Conservation (phyloP, 2,329 filamentous ascomycete genomes). For the Blastomyces parvus region DNA sequence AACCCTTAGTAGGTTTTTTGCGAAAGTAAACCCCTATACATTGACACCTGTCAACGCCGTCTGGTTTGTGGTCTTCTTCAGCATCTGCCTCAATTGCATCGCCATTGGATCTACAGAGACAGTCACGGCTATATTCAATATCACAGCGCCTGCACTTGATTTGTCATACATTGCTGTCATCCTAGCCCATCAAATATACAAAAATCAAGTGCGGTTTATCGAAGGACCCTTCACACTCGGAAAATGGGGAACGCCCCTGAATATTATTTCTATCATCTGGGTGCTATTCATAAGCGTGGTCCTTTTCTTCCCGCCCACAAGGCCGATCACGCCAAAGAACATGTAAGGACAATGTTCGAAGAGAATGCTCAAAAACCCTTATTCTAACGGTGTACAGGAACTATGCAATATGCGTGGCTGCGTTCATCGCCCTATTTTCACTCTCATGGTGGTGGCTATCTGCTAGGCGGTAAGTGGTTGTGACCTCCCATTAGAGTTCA, state of each 20-base stretch:
- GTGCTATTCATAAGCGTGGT: slow-evolving; percentile 54
- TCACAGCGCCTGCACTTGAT: slow-evolving; percentile 45
- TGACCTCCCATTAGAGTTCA: background rate
- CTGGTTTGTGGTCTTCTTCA: slow-evolving; percentile 54
- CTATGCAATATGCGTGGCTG: slow-evolving; percentile 40
- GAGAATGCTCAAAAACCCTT: background rate
- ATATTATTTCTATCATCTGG: slow-evolving; percentile 50
- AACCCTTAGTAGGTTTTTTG: slow-evolving; percentile 37
- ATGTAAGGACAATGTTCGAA: slow-evolving; percentile 30
- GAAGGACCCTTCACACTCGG: slow-evolving; percentile 52
- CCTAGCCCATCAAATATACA: slow-evolving; percentile 47
- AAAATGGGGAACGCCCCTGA: slow-evolving; percentile 46
- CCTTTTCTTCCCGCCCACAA: slow-evolving; percentile 45
- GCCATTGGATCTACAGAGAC: slow-evolving; percentile 38
- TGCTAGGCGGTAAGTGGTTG: slow-evolving; percentile 29
- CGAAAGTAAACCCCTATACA: slow-evolving; percentile 44
- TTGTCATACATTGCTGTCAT: slow-evolving; percentile 53
- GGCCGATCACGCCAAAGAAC: slow-evolving; percentile 41
- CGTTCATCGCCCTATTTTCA: slow-evolving; percentile 42
- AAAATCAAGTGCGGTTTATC: slow-evolving; percentile 43
- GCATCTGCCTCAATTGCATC: slow-evolving; percentile 42
- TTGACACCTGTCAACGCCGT: slow-evolving; percentile 54
- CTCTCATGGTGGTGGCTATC: slow-evolving; percentile 41
- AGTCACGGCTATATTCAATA: slow-evolving; percentile 43
- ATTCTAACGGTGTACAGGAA: slow-evolving; percentile 29